Conservation (phyloP, 257 asterid genomes). For the Primulina huaijiensis region DNA sequence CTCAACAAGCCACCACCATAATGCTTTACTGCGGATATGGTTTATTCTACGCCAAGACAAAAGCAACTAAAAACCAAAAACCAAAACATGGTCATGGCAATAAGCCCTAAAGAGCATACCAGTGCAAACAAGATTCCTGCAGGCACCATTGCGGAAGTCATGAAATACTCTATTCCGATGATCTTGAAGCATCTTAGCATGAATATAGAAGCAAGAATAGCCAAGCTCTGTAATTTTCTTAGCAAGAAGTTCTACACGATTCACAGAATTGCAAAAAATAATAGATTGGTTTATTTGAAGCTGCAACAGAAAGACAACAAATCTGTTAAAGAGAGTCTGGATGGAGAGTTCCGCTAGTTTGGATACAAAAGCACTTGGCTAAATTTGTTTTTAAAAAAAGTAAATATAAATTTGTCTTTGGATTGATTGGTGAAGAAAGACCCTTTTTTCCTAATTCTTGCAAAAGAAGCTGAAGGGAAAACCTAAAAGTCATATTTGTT, state of each 20-base stretch:
- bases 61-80: neutral
- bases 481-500: neutral
- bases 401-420: neutral
- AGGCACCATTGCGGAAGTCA: constrained; percentile 80
- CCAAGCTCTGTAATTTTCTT: constrained; percentile 83
- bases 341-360: neutral
- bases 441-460: neutral
- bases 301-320: constrained; percentile 34
- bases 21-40: neutral
- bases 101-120: constrained; percentile 36
- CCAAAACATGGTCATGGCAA: constrained; percentile 10
- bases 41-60: neutral
- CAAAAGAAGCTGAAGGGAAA: neutral
- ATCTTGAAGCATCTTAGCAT: constrained; percentile 82
- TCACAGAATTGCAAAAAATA: constrained; percentile 78
- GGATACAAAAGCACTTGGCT: neutral
- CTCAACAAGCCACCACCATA: neutral
- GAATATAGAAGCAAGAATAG: constrained; percentile 77
- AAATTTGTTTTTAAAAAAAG: too few species aligned
- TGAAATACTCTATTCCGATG: constrained; percentile 81
- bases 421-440: neutral
- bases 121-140: constrained; percentile 82
- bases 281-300: constrained; percentile 78
- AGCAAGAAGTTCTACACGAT: constrained; percentile 74
- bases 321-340: neutral